Evolutionary conservation across 2,329 filamentous ascomycete species (phyloP), one percentile per base, ranked within the genome.

Genomic region (Colletotrichum australisinense): DNA sequence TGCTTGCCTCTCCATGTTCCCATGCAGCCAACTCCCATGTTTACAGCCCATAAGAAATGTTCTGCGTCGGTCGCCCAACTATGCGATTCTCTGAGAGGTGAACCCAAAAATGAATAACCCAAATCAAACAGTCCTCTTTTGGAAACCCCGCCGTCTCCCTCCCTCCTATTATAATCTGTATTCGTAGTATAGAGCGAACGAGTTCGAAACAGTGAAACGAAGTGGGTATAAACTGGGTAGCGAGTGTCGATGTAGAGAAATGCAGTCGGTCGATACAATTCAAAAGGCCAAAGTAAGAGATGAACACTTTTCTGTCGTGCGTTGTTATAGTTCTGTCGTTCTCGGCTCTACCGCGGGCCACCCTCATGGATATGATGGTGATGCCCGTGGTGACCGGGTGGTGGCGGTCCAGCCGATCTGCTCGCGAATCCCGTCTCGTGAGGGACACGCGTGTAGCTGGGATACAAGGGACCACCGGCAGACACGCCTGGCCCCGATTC

Each of bases 381-480:
- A 7, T 62, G 66, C 22, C 63, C 49, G n/a, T 65, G 69, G 16
- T 69, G 70, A 26, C 52, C 42, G 19, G 53, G 53, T 22, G 53
- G 57, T 35, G 71, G 52, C 22, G 66, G 70, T 19, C 70, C 73
- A 14, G 62, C 11, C 30, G 52, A 16, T 58, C 71, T 63, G 62
- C 56, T 71, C 38, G 74, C 75, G 59, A 74, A 76, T n/a, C 75
- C 75, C 12, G 73, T 67, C 60, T 76, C 75, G 42, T 75, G 69
- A 28, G 69, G 74, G 24, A 76, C 73, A 6, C 75, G 73, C 5
- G 69, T 63, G 46, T 76, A 75, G 30, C 66, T 63, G 22, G 75
- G 69, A 53, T 74, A 73, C 38, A 72, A 38, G 56, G 70, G 73
- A 19, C 67, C 72, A 16, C 56, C 67, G 24, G 73, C 55, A 19